A percentile compares a stretch with the other conserved stretches of the same genome.
Conservation (phyloP, 108 stramenopile species). For the Discostella pseudostelligera region DNA sequence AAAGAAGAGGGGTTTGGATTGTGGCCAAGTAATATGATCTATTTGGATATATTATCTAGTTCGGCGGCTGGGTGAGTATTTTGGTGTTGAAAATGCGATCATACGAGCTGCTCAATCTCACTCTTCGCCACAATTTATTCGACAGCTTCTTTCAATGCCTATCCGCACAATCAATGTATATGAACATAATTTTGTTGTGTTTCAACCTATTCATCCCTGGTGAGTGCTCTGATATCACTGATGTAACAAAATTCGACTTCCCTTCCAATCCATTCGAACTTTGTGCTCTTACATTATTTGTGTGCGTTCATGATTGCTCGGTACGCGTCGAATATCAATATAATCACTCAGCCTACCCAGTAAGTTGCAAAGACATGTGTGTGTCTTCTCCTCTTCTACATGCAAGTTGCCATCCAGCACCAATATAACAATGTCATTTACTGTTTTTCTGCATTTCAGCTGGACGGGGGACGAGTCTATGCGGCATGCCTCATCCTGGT, state of each 20-base stretch:
- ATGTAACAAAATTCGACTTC: no score
- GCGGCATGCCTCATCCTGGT: constrained; percentile 38
- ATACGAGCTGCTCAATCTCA: neutral
- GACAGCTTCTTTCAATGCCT: constrained; percentile 36
- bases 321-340: no score
- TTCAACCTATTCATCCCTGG: constrained; percentile 41
- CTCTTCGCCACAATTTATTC: neutral
- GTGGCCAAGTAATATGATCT: constrained; percentile 15
- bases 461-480: constrained; percentile 43
- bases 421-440: no score
- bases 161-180: constrained; percentile 31
- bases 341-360: constrained; percentile 14
- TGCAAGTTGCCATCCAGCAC: no score
- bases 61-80: constrained; percentile 30
- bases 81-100: neutral
- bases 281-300: no score
- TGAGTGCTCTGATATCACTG: constrained; percentile 10
- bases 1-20: constrained; percentile 13
- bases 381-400: no score
- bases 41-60: constrained; percentile 16
- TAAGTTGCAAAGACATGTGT: neutral
- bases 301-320: no score
- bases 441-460: neutral
- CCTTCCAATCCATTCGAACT: no score
- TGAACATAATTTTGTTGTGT: constrained; percentile 33